Conservation (phyloP, 352 stramenopile species). For the Phytophthora pistaciae region DNA sequence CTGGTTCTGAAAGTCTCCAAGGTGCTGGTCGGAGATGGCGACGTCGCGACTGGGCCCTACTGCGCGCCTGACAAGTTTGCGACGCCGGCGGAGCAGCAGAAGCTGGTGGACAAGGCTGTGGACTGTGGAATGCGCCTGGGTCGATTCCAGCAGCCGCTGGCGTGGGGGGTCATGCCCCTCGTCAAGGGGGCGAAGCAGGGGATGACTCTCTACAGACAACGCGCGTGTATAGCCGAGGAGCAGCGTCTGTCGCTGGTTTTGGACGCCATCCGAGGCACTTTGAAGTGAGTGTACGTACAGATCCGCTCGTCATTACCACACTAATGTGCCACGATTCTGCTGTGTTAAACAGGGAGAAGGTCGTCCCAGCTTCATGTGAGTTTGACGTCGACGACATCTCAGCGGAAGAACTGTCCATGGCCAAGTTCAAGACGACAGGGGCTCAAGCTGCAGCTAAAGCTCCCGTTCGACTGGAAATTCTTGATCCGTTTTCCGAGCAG, state of each 20-base stretch:
- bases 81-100: conserved; percentile 58
- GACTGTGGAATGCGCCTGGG: conserved; percentile 62
- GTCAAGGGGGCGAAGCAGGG: conserved; percentile 48
- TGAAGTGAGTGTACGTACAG: conserved; percentile 48
- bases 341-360: conserved; percentile 49
- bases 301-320: not conserved
- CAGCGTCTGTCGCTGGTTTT: conserved; percentile 59
- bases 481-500: conserved; percentile 48
- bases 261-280: conserved; percentile 57
- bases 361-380: conserved; percentile 61
- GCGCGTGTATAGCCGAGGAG: conserved; percentile 65
- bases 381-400: conserved; percentile 65
- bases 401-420: conserved; percentile 41
- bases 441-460: not conserved
- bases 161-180: conserved; percentile 67
- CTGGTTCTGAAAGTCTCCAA: conserved; percentile 79
- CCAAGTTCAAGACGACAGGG: conserved; percentile 46
- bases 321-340: not conserved
- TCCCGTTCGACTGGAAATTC: conserved; percentile 23
- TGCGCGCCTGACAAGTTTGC: conserved; percentile 68
- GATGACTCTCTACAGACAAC: conserved; percentile 76
- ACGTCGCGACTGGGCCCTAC: conserved; percentile 64
- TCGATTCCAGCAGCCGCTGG: conserved; percentile 61
- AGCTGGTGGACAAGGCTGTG: conserved; percentile 58
- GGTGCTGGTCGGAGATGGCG: conserved; percentile 60